Base-by-base conservation (phyloP, 768 basidiomycete species). In the Mycena pura region DNA sequence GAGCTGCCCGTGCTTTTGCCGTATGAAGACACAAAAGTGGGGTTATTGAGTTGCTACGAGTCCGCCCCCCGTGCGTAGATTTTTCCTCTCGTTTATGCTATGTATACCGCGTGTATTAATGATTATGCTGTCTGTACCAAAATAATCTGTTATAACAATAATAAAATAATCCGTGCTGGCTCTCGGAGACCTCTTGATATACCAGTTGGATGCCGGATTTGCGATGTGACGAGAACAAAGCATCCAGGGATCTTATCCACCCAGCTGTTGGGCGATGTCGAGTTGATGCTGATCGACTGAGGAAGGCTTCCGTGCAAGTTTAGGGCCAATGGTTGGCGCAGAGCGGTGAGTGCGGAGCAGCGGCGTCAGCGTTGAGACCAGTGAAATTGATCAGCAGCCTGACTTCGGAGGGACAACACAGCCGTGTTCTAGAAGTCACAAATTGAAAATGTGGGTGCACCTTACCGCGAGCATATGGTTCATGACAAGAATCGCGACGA, bases 291-390 rank as follows among this genome's bases (percentile, higher is more conserved):
- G n/a, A 38, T 57, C 31, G 13, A 14, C n/a, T n/a, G 43, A 44
- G 8, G 15, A 41, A 17, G 22, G 29, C 13, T 47, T 21, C 60
- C 62, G 60, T 72, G 66, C 21, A 47, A 48, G 2, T 29, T 57
- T 29, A 29, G 46, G 56, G 50, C 41, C 62, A 19, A 17, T 22
- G 34, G 29, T n/a, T n/a, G 41, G 32, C 13, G 17, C 15, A n/a
- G 13, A 38, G 49, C 50, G 32, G 66, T 55, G 54, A 70, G 68
- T 54, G 66, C 59, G 59, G 59, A 44, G 24, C n/a, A 60, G 25
- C 6, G 3, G n/a, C 15, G 24, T 17, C 27, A 24, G 17, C 21
- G 41, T 21, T 39, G 38, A 24, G 10, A 13, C 27, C 19, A 45
- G 41, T 46, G 45, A 39, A 60, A 38, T 19, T 60, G 59, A 52